Base-by-base conservation (phyloP, 805 yeast species). In the Ogataea corticis region DNA sequence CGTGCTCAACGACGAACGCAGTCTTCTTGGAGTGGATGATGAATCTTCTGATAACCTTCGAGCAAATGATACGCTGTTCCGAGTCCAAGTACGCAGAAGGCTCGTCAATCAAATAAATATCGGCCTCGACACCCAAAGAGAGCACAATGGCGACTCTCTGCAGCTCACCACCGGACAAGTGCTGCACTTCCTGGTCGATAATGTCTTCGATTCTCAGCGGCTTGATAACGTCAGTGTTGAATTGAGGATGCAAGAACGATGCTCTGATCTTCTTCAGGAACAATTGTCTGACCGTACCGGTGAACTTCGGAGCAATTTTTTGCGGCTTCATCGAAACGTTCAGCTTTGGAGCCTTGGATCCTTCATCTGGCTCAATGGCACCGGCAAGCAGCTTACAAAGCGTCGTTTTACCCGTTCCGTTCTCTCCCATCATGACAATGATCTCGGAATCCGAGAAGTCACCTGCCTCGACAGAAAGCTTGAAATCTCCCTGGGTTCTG, bases 1-100 rank as follows among this genome's bases (percentile, higher is more conserved):
- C 99, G 83, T 94, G 99, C 84, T 94, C 99, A 48, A 94, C 99
- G 61, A 94, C 77, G 69, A 94, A 94, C n/a, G 99, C 99, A 37
- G 98, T 92, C 79, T 92, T 94, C 77, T 92, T 91, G 58, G 97
- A 82, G 67, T 94, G 99, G 67, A 94, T 75, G 63, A 94, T 87
- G 66, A 90, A 94, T 71, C 97, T 85, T 80, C 97, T 87, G 61
- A 94, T 94, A 58, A 94, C 99, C 77, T 94, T 94, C 42, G 99
- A 87, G 78, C 99, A 94, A 57, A 94, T 87, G 64, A 94, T 90
- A 88, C 99, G 97, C 74, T 94, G 99, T 73, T 94, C 99, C 49
- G 98, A 92, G 74, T 94, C 99, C 69, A 94, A 80, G 72, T 94
- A 94, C 17, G 99, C 99, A 51, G 97, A 90, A 39, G 99, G 99